Base-by-base conservation (phyloP, 768 basidiomycete genomes). In the Obba rivulosa region DNA sequence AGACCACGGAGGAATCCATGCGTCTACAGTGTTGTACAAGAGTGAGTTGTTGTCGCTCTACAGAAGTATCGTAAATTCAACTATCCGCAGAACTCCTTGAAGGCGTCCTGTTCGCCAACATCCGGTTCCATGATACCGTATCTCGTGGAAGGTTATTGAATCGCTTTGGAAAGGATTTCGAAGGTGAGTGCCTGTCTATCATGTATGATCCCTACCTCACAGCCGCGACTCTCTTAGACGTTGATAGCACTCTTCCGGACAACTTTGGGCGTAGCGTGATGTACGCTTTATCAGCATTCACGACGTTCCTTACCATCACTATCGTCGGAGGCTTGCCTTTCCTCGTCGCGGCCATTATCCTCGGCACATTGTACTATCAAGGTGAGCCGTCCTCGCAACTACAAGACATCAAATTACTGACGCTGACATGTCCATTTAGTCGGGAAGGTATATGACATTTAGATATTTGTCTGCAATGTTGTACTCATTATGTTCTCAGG, bases 101-200 rank as follows among this genome's bases (percentile, higher is more conserved):
- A 59, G 65, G 82, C 1, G 83, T 95, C 2, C 70, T 96, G 1
- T 93, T 93, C 58, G 89, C 92, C 8, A 80, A 90, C 40, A 83
- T 95, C 48, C 80, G 92, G 36, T 95, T 96, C 74, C 93, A 95
- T 57, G 93, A 96, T 59, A 96, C 92, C 0, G 79, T 90, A 2
- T 89, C 85, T 43, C 80, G 90, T 34, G 93, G 93, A 4, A 80
- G 92, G 2, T 69, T 89, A 9, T 66, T 93, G 34, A 91, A 93
- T 56, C 73, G 91, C 40, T 87, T 88, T 53, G 92, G 92, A 37
- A 94, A 94, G 64, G 92, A 94, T 61, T 87, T 94, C 48, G 91
- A 93, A 70, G 87, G 76, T 67, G 52, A 18, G 48, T 21, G 3
- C 2, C 22, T n/a, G 28, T 17, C 16, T 2, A 24, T 11, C 10